Base-by-base conservation (phyloP, 176 grass and related monocot genomes). In the Themeda triandra region DNA sequence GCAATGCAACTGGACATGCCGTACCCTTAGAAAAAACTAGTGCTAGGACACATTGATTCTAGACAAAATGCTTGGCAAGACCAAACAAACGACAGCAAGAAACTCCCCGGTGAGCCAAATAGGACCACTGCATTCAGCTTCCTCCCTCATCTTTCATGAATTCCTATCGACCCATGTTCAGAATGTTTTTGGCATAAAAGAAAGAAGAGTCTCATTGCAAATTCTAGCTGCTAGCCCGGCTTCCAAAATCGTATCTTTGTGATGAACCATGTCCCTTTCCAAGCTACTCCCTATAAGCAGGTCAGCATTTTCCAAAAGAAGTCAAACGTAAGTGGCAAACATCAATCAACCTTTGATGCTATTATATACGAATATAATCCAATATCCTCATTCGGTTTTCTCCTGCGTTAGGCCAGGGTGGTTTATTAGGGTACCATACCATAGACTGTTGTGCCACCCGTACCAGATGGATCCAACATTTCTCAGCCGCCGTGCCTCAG, bases 291-390 rank as follows among this genome's bases (percentile, higher is more conserved):
- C 6, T 18, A 17, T 18, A 66, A 19, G 30, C 10, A 41, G 10
- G 15, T 18, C 18, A 17, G 8, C 35, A 69, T 45, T 69, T 70
- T 78, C 66, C 37, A 31, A 53, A 45, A 33, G 2, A 69, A 23
- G 63, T 85, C 83, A 78, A 77, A 56, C 8, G 13, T 64, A n/a
- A n/a, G 53, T 56, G 19, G 21, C 80, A 46, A 63, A 71, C 75
- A 46, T 48, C 32, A 37, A 68, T 10, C 36, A 49, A 59, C n/a
- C 33, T 77, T 42, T 44, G 46, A 18, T 13, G 44, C 10, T 67
- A 17, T 23, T 54, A 54, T 21, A 18, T 49, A 49, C 5, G 45
- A 48, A 53, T 53, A 6, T 6, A 46, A 53, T 21, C 49, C 6
- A 21, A 53, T 18, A 21, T 3, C 21, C 54, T 58, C 6, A 56